A percentile compares a stretch with the other conserved stretches of the same genome.
Evolutionary conservation across 2,329 filamentous ascomycete species (phyloP).

Genomic region (Phyllosticta ampelicida): DNA sequence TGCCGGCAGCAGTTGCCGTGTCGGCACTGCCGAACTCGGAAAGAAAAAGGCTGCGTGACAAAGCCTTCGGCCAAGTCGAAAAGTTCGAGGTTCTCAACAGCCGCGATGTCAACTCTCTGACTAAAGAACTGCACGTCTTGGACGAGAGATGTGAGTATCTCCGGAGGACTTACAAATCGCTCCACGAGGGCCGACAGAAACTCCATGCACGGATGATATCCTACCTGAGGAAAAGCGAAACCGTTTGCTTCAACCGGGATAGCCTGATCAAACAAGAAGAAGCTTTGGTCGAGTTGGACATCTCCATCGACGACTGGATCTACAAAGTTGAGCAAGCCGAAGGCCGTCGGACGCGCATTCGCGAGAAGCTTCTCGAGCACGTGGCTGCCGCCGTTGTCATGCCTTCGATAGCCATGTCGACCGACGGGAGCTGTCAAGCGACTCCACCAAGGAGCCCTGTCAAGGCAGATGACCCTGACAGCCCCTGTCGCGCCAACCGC

Average conservation of each 20-base stretch:
- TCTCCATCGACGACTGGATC: conserved; percentile 72
- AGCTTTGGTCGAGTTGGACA: conserved; percentile 63
- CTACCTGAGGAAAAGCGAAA: conserved; percentile 60
- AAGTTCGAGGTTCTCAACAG: conserved; percentile 32
- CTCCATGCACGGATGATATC: conserved; percentile 68
- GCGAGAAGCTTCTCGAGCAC: conserved; percentile 73
- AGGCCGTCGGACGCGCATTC: conserved; percentile 61
- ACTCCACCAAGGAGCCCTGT: conserved; percentile 30
- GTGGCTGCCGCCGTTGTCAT: conserved; percentile 52
- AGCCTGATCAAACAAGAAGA: conserved; percentile 72
- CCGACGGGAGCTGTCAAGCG: conserved; percentile 21
- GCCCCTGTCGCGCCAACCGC: conserved; percentile 22
- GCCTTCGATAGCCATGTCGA: conserved; percentile 4
- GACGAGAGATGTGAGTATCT: conserved; percentile 72
- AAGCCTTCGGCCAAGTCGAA: conserved; percentile 28
- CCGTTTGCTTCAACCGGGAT: conserved; percentile 61
- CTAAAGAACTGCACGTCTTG: conserved; percentile 63
- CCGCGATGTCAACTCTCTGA: conserved; percentile 39
- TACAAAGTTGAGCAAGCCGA: conserved; percentile 70
- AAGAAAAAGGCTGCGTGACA: conserved; percentile 27
- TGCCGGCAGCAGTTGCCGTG: conserved; percentile 26
- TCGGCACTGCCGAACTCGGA: conserved; percentile 24
- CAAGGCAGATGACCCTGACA: conserved; percentile 26
- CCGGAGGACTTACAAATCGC: conserved; percentile 62
- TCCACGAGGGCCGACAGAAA: conserved; percentile 65